These are phyloP conservation scores for Teratosphaeria gauchensis DNA, from an alignment of 2,329 filamentous ascomycete genomes.

Conservation along the genomic window DNA sequence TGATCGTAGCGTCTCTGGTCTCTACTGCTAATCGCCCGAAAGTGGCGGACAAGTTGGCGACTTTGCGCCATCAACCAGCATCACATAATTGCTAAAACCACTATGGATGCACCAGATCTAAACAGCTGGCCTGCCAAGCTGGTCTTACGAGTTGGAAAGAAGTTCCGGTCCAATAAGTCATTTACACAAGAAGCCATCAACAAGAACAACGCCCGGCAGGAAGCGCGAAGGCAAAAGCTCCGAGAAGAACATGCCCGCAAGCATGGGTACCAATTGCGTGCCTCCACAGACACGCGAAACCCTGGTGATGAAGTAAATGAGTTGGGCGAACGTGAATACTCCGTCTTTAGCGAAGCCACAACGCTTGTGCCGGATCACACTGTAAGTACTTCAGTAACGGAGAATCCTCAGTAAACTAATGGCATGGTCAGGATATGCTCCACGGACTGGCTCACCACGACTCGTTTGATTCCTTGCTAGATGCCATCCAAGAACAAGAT, in stretches of 20 bases:
- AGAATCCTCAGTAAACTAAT: not conserved
- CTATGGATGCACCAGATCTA: not conserved
- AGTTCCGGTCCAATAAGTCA: slow-evolving; percentile 19
- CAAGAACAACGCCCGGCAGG: slow-evolving; percentile 16
- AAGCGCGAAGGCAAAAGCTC: slow-evolving; percentile 6
- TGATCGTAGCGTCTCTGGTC: not conserved
- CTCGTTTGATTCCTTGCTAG: slow-evolving; percentile 26
- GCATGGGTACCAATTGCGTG: slow-evolving; percentile 6
- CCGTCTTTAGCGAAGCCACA: slow-evolving; percentile 16
- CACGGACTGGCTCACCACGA: slow-evolving; percentile 28
- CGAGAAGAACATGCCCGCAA: slow-evolving; percentile 11
- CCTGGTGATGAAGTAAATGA: slow-evolving; percentile 18
- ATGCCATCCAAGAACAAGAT: slow-evolving; percentile 10
- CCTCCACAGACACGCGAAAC: slow-evolving; percentile 3
- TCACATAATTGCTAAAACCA: not conserved
- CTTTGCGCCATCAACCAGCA: not conserved
- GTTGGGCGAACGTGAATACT: slow-evolving; percentile 25
- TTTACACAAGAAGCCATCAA: slow-evolving; percentile 20
- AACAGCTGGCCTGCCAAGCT: slow-evolving; percentile 10
- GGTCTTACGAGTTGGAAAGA: slow-evolving; percentile 17
- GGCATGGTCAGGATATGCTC: slow-evolving; percentile 22
- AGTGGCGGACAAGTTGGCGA: not conserved
- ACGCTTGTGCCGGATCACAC: slow-evolving; percentile 10
- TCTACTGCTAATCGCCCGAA: not conserved
- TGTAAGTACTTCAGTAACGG: not conserved